phyloP scores from a whole-genome alignment of 2,329 filamentous ascomycete species.

The Aureobasidium sp. region DNA sequence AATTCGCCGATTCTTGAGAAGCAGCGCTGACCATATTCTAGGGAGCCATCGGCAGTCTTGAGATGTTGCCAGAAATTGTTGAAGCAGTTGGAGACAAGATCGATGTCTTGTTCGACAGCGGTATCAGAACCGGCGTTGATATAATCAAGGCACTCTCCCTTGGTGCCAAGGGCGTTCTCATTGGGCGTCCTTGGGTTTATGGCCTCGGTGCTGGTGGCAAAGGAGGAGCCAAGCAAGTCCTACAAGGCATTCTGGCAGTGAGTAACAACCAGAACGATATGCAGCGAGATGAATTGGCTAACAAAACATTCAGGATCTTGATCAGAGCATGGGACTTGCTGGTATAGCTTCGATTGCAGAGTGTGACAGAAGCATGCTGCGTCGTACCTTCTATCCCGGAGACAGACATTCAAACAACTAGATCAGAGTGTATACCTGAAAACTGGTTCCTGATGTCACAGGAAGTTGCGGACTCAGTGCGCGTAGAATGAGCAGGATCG shows the following conservation, averaged over 20 bases:
- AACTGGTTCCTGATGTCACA: not conserved
- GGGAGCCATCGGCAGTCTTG: conserved; percentile 42
- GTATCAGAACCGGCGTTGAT: conserved; percentile 44
- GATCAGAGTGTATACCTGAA: not conserved
- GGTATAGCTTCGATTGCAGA: conserved; percentile 16
- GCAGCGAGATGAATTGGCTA: not conserved
- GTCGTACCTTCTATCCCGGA: conserved; percentile 16
- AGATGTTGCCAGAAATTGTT: conserved; percentile 53
- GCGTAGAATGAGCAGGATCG: too few relatives aligned
- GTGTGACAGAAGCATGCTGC: conserved; percentile 16
- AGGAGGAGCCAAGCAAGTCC: conserved; percentile 42
- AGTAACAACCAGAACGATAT: not conserved
- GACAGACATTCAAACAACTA: conserved; percentile 18
- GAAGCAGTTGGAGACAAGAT: conserved; percentile 48
- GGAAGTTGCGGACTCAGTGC: not conserved
- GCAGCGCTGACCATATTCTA: not conserved
- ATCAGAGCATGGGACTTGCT: conserved; percentile 20
- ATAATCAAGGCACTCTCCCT: conserved; percentile 46
- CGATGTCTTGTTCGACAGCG: conserved; percentile 46
- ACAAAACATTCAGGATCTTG: conserved; percentile 2
- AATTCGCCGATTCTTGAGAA: not conserved
- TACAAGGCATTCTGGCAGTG: conserved; percentile 1
- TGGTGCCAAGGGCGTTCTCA: conserved; percentile 52
- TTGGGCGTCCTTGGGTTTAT: conserved; percentile 53
- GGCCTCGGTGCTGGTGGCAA: conserved; percentile 50